Conservation (phyloP, 176 grass and related monocot genomes). For the Ampelocalamus luodianensis region DNA sequence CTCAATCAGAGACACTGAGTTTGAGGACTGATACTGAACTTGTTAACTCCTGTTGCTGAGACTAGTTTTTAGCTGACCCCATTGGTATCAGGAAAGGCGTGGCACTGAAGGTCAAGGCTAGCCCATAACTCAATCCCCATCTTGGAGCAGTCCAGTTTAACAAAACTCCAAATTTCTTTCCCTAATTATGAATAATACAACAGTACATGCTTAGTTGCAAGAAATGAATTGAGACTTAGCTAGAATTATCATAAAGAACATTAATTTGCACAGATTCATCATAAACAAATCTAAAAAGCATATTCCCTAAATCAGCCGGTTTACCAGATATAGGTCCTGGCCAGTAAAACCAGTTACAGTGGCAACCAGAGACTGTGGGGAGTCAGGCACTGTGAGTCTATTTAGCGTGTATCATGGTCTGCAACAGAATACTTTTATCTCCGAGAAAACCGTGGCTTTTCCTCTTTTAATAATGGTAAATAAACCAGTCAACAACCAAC, state of each 20-base stretch:
- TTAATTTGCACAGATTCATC: background rate
- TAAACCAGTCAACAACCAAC: background rate
- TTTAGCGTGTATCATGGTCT: background rate
- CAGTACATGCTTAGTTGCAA: background rate
- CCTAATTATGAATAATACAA: background rate
- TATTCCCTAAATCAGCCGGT: background rate
- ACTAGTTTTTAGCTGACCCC: background rate
- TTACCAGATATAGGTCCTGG: background rate
- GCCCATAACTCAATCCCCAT: background rate
- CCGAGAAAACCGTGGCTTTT: background rate
- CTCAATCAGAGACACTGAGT: background rate
- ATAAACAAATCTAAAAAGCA: background rate
- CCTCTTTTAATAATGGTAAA: background rate
- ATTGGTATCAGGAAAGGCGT: conserved; percentile 6
- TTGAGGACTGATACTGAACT: background rate
- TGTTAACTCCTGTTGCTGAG: background rate
- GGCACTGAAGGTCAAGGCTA: background rate
- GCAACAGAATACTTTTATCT: background rate
- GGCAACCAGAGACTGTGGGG: background rate
- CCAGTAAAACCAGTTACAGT: background rate
- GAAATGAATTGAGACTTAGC: background rate
- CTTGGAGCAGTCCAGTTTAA: conserved; percentile 9
- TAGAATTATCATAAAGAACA: background rate
- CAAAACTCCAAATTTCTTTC: background rate
- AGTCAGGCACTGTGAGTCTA: background rate